Percentiles rank a stretch among this genome's conserved stretches.
These are phyloP conservation scores for Apiospora rasikravindrae DNA, from an alignment of 2,329 filamentous ascomycete genomes.

Conservation along the genomic window DNA sequence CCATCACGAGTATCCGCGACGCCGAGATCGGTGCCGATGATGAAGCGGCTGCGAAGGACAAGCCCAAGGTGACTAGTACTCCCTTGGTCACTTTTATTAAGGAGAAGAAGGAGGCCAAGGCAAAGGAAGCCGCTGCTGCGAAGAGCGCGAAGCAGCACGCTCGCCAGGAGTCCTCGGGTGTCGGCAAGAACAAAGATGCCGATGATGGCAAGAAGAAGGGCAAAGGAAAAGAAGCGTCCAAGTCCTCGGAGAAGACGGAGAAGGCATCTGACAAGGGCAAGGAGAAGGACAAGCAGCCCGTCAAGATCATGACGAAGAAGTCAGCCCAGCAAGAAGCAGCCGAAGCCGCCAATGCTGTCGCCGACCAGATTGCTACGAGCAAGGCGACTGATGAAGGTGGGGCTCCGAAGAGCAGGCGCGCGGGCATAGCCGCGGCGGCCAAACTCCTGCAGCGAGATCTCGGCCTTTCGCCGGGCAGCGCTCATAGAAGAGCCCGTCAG, in stretches of 20 bases:
- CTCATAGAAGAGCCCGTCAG: slow-evolving; percentile 64
- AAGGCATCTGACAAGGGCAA: slow-evolving; percentile 60
- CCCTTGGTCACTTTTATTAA: slow-evolving; percentile 88
- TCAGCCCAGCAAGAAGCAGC: slow-evolving; percentile 54
- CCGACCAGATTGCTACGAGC: slow-evolving; percentile 42
- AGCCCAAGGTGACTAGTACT: slow-evolving; percentile 75
- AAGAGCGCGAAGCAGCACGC: slow-evolving; percentile 58
- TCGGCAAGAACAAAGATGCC: slow-evolving; percentile 50
- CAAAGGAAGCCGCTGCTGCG: slow-evolving; percentile 38
- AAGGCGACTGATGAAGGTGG: slow-evolving; percentile 42
- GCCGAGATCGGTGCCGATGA: slow-evolving; percentile 53
- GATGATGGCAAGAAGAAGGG: slow-evolving; percentile 58
- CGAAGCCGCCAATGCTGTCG: slow-evolving; percentile 50
- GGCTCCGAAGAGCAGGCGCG: slow-evolving; percentile 60
- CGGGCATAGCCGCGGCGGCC: slow-evolving; percentile 67
- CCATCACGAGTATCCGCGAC: slow-evolving; percentile 53
- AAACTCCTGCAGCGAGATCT: slow-evolving; percentile 70
- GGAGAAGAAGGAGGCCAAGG: slow-evolving; percentile 78
- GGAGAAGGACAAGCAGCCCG: slow-evolving; percentile 56
- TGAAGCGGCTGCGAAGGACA: slow-evolving; percentile 52
- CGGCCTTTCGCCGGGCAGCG: slow-evolving; percentile 66
- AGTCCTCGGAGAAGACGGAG: slow-evolving; percentile 62
- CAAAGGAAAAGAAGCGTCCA: slow-evolving; percentile 65
- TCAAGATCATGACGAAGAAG: slow-evolving; percentile 69
- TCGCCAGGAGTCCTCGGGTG: slow-evolving; percentile 57